Evolutionary conservation across 75 land plant species (phyloP).

Genomic region (Pinus albicaulis): DNA sequence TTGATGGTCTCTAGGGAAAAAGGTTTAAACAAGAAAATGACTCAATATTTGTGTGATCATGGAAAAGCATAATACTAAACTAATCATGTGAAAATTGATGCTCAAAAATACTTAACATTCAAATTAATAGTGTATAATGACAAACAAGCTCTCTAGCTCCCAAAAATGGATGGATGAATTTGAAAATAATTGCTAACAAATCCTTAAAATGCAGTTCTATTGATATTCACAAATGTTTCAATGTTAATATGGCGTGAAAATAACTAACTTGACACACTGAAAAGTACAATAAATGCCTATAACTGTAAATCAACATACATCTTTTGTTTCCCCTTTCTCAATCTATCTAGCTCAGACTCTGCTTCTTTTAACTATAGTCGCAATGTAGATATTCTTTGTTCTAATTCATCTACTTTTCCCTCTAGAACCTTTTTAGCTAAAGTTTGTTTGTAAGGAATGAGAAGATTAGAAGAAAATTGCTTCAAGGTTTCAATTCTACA

Average conservation of each 20-base stretch:
- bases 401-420: slow-evolving; percentile 48
- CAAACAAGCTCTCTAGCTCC: neutral
- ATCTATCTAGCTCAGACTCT: slow-evolving; percentile 63
- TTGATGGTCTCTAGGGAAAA: neutral
- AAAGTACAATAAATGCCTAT: neutral
- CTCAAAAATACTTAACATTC: neutral
- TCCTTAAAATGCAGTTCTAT: neutral
- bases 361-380: slow-evolving; percentile 42
- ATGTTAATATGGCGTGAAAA: neutral
- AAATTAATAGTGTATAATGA: neutral
- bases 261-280: neutral
- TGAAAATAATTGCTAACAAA: neutral
- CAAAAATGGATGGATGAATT: neutral
- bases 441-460: slow-evolving; percentile 53
- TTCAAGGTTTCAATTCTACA: slow-evolving; percentile 75
- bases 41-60: neutral
- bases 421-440: neutral
- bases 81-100: neutral
- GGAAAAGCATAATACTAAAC: neutral
- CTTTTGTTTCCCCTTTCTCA: slow-evolving; percentile 68
- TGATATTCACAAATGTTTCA: neutral
- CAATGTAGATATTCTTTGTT: slow-evolving; percentile 44
- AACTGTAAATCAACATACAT: neutral
- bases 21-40: neutral
- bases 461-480: slow-evolving; percentile 56